These are phyloP conservation scores for Geum urbanum DNA, from an alignment of 306 rosid species.

Conservation along the genomic window DNA sequence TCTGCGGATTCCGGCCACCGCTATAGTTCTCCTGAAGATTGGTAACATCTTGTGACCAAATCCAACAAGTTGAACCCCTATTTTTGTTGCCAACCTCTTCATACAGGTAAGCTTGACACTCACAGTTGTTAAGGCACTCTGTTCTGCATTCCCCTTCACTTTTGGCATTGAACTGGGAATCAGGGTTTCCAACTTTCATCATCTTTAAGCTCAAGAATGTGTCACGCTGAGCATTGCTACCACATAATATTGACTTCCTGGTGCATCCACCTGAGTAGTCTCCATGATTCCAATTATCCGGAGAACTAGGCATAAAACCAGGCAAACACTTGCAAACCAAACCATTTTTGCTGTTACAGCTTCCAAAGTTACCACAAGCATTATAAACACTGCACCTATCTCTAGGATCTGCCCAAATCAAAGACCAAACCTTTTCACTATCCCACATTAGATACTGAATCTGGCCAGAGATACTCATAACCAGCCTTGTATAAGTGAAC, in stretches of 20 bases:
- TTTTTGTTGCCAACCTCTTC: slow-evolving; percentile 26
- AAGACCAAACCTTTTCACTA: slow-evolving; percentile 45
- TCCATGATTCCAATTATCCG: slow-evolving; percentile 49
- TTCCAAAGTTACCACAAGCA: slow-evolving; percentile 70
- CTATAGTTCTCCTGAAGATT: slow-evolving; percentile 70
- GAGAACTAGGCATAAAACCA: slow-evolving; percentile 56
- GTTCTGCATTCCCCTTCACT: slow-evolving; percentile 48
- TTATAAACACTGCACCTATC: slow-evolving; percentile 72
- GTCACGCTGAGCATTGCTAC: slow-evolving; percentile 37
- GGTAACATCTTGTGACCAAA: slow-evolving; percentile 70
- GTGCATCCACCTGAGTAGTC: slow-evolving; percentile 64
- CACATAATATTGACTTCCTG: slow-evolving; percentile 51
- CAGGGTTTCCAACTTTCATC: slow-evolving; percentile 80
- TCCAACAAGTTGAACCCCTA: slow-evolving; percentile 48
- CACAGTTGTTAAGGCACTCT: slow-evolving; percentile 72
- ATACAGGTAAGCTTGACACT: slow-evolving; percentile 64
- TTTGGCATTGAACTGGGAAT: slow-evolving; percentile 64
- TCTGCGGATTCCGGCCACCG: slow-evolving; percentile 48
- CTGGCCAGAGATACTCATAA: slow-evolving; percentile 60
- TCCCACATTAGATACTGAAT: slow-evolving; percentile 51
- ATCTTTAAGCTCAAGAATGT: slow-evolving; percentile 52
- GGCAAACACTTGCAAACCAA: slow-evolving; percentile 66
- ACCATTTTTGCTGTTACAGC: slow-evolving; percentile 54
- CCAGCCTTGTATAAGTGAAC: slow-evolving; percentile 45
- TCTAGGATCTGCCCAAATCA: slow-evolving; percentile 67